phyloP scores from a whole-genome alignment of 1,284 basidiomycete species.

The Fomitopsis palustris region DNA sequence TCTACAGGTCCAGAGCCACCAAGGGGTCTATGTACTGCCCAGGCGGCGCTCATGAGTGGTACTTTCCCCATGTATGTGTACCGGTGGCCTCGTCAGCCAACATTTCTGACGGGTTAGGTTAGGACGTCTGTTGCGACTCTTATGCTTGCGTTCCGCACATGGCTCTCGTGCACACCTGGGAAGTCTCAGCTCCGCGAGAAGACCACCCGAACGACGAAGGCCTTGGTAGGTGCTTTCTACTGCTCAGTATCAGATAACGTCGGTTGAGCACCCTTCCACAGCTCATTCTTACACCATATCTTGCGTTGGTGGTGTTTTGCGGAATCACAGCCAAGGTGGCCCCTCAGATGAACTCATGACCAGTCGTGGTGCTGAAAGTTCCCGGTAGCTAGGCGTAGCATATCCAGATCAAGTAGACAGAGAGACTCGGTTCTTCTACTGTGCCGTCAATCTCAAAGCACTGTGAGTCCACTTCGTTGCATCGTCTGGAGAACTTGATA shows the following conservation, averaged over 20 bases:
- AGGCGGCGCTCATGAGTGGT: constrained; percentile 40
- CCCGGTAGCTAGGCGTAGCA: constrained; percentile 16
- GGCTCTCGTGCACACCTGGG: constrained; percentile 14
- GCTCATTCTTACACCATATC: constrained; percentile 19
- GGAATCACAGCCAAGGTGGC: constrained; percentile 20
- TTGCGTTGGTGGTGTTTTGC: constrained; percentile 19
- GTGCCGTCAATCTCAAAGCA: constrained; percentile 19
- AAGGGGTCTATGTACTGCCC: constrained; percentile 38
- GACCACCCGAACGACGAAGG: constrained; percentile 1
- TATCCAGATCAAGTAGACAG: constrained; percentile 22
- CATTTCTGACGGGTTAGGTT: neutral
- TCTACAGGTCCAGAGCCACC: constrained; percentile 37
- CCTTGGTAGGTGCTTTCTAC: constrained; percentile 9
- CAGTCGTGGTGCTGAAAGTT: neutral
- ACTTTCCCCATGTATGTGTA: constrained; percentile 40
- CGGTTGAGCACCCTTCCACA: neutral
- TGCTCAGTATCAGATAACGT: neutral
- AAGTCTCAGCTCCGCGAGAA: neutral
- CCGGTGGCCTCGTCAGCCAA: neutral
- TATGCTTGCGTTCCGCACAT: constrained; percentile 17
- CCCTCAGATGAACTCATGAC: neutral
- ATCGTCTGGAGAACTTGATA: neutral
- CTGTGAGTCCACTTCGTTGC: constrained; percentile 12
- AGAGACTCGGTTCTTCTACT: constrained; percentile 22
- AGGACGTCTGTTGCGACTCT: constrained; percentile 10